Evolutionary conservation across 2,329 filamentous ascomycete genomes (phyloP).

Genomic region (Westerdykella aurantiaca): DNA sequence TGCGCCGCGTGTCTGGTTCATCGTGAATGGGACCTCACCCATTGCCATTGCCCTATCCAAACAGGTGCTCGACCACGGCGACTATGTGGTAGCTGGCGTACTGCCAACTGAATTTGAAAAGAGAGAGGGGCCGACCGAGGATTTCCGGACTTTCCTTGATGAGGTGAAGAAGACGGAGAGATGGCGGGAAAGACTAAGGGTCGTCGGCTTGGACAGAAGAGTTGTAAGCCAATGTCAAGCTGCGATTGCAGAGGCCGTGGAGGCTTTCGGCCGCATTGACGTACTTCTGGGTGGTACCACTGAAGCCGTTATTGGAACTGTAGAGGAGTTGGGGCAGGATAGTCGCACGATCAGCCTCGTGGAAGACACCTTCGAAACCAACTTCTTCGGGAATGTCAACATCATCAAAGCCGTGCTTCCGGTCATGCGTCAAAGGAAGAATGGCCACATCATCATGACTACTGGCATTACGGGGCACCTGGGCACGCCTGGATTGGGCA

Average conservation of each 20-base stretch:
- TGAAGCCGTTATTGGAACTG: constrained; percentile 81
- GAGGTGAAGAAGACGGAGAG: constrained; percentile 63
- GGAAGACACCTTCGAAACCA: constrained; percentile 85
- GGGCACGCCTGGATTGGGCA: constrained; percentile 82
- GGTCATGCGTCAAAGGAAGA: constrained; percentile 69
- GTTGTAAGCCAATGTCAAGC: constrained; percentile 69
- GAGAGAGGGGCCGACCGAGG: constrained; percentile 62
- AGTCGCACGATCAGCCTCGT: constrained; percentile 70
- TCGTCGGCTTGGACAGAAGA: constrained; percentile 55
- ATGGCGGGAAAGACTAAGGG: constrained; percentile 71
- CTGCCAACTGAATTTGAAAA: constrained; percentile 69
- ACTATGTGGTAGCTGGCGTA: constrained; percentile 81
- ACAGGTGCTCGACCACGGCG: constrained; percentile 80
- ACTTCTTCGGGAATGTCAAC: constrained; percentile 94
- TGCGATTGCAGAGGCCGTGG: constrained; percentile 78
- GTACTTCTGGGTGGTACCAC: constrained; percentile 86
- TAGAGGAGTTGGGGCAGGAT: constrained; percentile 79
- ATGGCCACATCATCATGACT: constrained; percentile 83
- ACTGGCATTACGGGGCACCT: constrained; percentile 89
- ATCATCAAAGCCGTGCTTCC: constrained; percentile 87
- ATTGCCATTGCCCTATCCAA: constrained; percentile 76
- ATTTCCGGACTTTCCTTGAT: constrained; percentile 74
- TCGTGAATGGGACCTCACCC: constrained; percentile 81
- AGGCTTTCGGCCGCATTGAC: constrained; percentile 79
- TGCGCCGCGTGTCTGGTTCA: constrained; percentile 81